These are phyloP conservation scores for Iris macrosiphon DNA, from an alignment of 106 monocot species.

Conservation along the genomic window DNA sequence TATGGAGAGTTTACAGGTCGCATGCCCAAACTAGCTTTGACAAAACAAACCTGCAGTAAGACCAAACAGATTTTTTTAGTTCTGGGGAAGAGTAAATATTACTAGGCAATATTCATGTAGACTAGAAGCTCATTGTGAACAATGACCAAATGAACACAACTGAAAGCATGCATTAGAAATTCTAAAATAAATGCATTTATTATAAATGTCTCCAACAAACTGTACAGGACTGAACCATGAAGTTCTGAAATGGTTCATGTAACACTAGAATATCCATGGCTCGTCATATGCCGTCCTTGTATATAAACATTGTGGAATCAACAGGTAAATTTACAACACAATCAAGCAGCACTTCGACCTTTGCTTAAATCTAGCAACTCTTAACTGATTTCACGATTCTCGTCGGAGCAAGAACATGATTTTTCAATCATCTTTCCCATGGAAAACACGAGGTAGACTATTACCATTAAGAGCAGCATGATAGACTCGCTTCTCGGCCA, in stretches of 20 bases:
- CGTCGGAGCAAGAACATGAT: constrained; percentile 4
- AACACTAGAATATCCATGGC: background rate
- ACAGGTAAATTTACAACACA: constrained; percentile 18
- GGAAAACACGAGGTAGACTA: constrained; percentile 61
- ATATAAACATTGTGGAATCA: no score
- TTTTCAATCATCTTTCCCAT: constrained; percentile 73
- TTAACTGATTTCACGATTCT: constrained; percentile 6
- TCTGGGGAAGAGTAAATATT: background rate
- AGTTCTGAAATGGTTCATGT: no score
- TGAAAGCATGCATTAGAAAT: no score
- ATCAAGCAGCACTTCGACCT: constrained; percentile 5
- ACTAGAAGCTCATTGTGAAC: background rate
- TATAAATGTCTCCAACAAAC: no score
- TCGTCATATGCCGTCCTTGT: no score
- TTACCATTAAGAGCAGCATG: constrained; percentile 76
- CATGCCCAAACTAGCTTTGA: constrained; percentile 16
- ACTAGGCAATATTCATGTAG: background rate
- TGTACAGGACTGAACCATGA: no score
- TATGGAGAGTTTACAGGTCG: background rate
- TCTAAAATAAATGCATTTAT: no score
- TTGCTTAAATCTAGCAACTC: constrained; percentile 1
- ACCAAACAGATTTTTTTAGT: constrained; percentile 33
- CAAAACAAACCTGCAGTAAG: constrained; percentile 54
- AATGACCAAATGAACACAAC: no score
- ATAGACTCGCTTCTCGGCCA: constrained; percentile 70